phyloP scores from a whole-genome alignment of 371 early-diverging fungal species.

The Blastocladiella emersonii region DNA sequence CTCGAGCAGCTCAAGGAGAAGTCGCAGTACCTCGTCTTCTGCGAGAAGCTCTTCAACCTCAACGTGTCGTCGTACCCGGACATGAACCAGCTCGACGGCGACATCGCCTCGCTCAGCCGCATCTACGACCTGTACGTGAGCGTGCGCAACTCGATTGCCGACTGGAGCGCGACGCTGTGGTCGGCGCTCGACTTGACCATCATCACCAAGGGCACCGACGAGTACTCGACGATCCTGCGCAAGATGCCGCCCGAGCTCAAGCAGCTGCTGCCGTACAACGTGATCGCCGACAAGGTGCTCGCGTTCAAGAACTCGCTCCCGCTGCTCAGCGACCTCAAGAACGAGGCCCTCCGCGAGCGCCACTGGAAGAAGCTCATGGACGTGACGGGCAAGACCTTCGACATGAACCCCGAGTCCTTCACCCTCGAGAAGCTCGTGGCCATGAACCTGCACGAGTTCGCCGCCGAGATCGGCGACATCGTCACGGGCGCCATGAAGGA shows the following conservation, averaged over 20 bases:
- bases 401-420: constrained; percentile 42
- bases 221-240: constrained; percentile 23
- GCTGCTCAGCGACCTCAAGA: constrained; percentile 34
- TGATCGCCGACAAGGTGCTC: constrained; percentile 38
- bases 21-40: constrained; percentile 27
- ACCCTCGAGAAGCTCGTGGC: constrained; percentile 37
- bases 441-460: constrained; percentile 37
- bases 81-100: constrained; percentile 31
- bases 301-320: constrained; percentile 42
- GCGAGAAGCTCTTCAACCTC: constrained; percentile 40
- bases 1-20: constrained; percentile 17
- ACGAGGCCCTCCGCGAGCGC: constrained; percentile 37
- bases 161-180: constrained; percentile 42
- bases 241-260: constrained; percentile 37
- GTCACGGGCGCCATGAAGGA: constrained; percentile 43
- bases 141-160: constrained; percentile 30
- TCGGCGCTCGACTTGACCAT: constrained; percentile 32
- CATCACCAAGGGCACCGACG: constrained; percentile 36
- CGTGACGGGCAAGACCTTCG: constrained; percentile 35
- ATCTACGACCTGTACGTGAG: constrained; percentile 35
- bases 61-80: constrained; percentile 37
- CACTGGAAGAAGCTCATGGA: constrained; percentile 43
- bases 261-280: constrained; percentile 38
- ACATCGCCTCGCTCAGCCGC: constrained; percentile 31
- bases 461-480: constrained; percentile 38